Base-by-base conservation (phyloP, 805 yeast genomes). In the Candida bentonensis region DNA sequence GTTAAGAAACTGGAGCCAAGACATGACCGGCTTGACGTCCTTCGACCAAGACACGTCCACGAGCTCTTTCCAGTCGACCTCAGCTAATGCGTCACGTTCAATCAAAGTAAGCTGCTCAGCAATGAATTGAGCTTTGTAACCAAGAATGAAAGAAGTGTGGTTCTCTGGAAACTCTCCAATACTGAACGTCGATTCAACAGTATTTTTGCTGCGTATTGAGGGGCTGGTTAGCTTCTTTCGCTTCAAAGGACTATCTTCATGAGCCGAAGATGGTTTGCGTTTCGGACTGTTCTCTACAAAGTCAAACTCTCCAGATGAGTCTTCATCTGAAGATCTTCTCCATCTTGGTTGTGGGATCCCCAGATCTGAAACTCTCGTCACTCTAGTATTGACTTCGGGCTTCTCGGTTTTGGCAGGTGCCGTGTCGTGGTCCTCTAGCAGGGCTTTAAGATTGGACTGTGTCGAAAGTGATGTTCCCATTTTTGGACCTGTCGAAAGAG, bases 41-140 rank as follows among this genome's bases (percentile, higher is more conserved):
- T 73, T 73, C 43, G 76, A 74, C 86, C 95, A 82, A 42, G 76
- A 71, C 49, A 83, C 64, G 49, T 85, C 88, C 39, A 88, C 69
- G 39, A 89, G 68, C 51, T 86, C 95, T 53, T 78, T 79, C 96
- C 97, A 89, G 59, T 89, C 96, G 33, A 92, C 72, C 54, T 86
- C 95, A 43, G 76, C 71, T 21, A 88, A 61, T 39, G 87, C 73
- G 59, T 92, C 97, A 44, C 78, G 69, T 60, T 92, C 98, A 50
- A 89, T 82, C 42, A 84, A 59, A 0, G 97, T 89, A 61, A 89
- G 69, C 50, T 89, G 96, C 50, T 78, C 74, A 3, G 94, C 87
- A 23, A 92, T 62, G 0, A 73, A 64, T 45, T 67, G 62, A 1
- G 95, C 78, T 45, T 72, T 77, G 58, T 76, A 80, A 60, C 81